phyloP scores from a whole-genome alignment of 768 basidiomycete species.

The Leccinum sublutescens region DNA sequence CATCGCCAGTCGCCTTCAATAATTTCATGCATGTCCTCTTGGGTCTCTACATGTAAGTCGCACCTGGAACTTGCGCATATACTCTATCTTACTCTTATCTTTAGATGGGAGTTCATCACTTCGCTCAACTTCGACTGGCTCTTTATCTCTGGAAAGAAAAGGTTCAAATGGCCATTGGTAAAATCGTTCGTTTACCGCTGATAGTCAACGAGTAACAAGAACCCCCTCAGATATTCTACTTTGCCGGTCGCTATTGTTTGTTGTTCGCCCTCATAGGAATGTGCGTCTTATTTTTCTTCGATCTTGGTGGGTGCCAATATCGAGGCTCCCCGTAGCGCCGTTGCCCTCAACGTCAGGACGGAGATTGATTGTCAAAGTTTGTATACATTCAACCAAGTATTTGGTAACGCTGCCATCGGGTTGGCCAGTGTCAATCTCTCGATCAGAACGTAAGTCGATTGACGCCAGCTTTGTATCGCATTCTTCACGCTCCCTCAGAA shows the following conservation, averaged over 20 bases:
- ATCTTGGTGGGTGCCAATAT: not conserved
- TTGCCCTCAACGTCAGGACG: slow-evolving; percentile 58
- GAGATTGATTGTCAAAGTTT: slow-evolving; percentile 64
- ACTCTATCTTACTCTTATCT: slow-evolving; percentile 5
- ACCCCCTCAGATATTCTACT: slow-evolving; percentile 56
- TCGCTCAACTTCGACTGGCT: slow-evolving; percentile 66
- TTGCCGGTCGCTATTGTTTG: slow-evolving; percentile 64
- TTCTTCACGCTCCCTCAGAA: slow-evolving; percentile 37
- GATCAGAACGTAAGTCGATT: slow-evolving; percentile 54
- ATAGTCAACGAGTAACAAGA: not conserved
- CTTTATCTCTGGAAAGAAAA: slow-evolving; percentile 52
- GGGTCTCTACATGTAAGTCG: slow-evolving; percentile 56
- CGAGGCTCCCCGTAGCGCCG: slow-evolving; percentile 37
- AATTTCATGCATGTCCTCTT: slow-evolving; percentile 60
- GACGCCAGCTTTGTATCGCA: not conserved
- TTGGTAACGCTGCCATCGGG: slow-evolving; percentile 66
- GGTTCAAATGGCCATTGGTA: slow-evolving; percentile 70
- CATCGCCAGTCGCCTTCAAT: slow-evolving; percentile 32
- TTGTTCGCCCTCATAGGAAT: slow-evolving; percentile 68
- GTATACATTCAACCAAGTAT: slow-evolving; percentile 66
- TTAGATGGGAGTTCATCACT: slow-evolving; percentile 66
- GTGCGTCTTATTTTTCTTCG: slow-evolving; percentile 38
- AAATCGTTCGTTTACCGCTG: not conserved
- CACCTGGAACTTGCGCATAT: slow-evolving; percentile 2
- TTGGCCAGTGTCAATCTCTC: slow-evolving; percentile 71